Base-by-base conservation (phyloP, 306 rosid species). In the Sechiopsis laciniata region DNA sequence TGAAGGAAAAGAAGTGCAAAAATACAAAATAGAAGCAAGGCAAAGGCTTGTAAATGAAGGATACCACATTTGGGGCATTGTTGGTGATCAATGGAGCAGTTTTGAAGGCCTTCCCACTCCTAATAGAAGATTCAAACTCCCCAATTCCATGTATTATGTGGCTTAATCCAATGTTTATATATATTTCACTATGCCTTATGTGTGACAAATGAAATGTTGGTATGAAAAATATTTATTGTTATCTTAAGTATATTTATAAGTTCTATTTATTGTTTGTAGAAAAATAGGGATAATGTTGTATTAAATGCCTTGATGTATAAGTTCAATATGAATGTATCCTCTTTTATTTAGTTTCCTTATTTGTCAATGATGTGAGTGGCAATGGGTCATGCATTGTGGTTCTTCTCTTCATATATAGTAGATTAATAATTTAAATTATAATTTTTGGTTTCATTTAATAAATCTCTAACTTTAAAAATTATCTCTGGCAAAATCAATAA, bases 21-120 rank as follows among this genome's bases (percentile, higher is more conserved):
- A 71, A 8, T 84, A 85, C 80, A 83, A 87, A 67, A 74, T 84
- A 0, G 65, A 63, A 57, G 81, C 59, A 35, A 85, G 95, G 74
- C 82, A 82, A 16, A 65, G 57, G 52, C 76, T 87, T 71, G 71
- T 82, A 4, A 74, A 81, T 51, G 85, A 84, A 72, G 88, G 96
- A 15, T 79, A 87, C 46, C 87, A 80, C 65, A 82, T 85, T n/a
- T 83, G 87, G 89, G 90, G 91, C 46, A 85, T 87, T 19, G 54
- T 82, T 3, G 91, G 88, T 71, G 96, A 85, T 54, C 91, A 84
- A 55, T 87, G 90, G 88, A 89, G 90, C 82, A 87, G 87, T 17
- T 82, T 78, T 32, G 37, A 32, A 32, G 37, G 37, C 37, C 37
- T 32, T 32, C 37, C 37, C 37, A 32, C 37, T 32, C 37, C 84